phyloP scores from a whole-genome alignment of 176 grass and related monocot species.

The Alloteropsis semialata region DNA sequence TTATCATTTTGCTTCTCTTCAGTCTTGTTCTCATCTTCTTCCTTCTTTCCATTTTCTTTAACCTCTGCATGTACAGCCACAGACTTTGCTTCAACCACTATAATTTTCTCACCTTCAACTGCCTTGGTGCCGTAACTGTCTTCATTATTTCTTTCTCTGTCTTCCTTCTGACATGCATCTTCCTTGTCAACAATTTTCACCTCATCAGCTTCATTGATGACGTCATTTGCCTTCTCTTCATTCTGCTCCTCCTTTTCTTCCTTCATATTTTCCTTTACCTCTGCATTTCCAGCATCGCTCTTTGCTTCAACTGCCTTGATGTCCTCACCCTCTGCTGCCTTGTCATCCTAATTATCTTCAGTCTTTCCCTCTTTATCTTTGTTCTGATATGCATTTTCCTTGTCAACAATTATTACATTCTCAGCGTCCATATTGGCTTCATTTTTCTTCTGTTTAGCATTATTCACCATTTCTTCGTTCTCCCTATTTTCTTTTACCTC shows the following conservation, averaged over 20 bases:
- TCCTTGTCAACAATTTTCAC: not conserved
- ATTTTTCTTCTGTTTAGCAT: not conserved
- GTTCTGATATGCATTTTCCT: not conserved
- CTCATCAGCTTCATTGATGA: not conserved
- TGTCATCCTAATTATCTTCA: not conserved
- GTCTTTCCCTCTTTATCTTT: not conserved
- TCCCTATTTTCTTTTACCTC: not conserved
- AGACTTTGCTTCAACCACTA: not conserved
- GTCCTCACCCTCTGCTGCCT: not conserved
- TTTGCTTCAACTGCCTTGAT: not conserved
- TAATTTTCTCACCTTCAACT: constrained; percentile 2
- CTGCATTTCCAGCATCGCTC: not conserved
- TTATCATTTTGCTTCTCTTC: not conserved
- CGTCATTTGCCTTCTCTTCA: not conserved
- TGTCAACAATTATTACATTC: not conserved
- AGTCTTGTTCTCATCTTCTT: constrained; percentile 17
- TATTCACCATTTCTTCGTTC: constrained; percentile 21
- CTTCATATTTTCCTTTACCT: not conserved
- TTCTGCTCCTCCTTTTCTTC: not conserved
- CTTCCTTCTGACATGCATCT: not conserved
- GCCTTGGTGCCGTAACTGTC: not conserved
- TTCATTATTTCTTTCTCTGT: not conserved
- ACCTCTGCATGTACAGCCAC: not conserved
- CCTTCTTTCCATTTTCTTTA: constrained; percentile 5
- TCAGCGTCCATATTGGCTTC: not conserved